Evolutionary conservation across 805 yeast genomes (phyloP), one percentile per base, ranked within the genome.

Genomic region (Saccharomyces eubayanus): DNA sequence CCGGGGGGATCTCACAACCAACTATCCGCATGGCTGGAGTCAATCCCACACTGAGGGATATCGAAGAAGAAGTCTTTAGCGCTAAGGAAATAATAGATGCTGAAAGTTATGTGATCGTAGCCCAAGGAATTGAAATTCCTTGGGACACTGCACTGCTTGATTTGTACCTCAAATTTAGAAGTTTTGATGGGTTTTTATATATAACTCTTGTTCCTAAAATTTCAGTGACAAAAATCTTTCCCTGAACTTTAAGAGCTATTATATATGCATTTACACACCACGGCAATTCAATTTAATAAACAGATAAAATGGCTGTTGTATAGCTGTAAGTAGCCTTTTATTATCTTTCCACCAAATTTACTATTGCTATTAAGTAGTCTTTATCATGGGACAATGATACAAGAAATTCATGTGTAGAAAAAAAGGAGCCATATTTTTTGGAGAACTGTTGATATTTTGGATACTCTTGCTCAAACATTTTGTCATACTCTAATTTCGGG

Each of bases 121-220:
- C 77, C 1, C 88, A 84, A 58, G 91, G 90, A 0, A 73, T 84
- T 3, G 63, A 65, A 1, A 56, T 84, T 0, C 81, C 84, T 0
- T 50, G 75, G 52, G 60, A 70, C 1, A 67, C 75, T 0, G 77
- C 81, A 0, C 51, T 85, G 4, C 64, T 63, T 9, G 81, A 77
- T 3, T 56, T 85, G 10, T 81, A 77, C 59, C 58, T 60, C 16
- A 68, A 73, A 31, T 71, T 80, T 51, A 67, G 74, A 57, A 81
- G 78, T 55, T 65, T 81, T 21, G 94, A 86, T 67, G 87, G 89
- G 14, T 85, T 83, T 62, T 63, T 87, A 49, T 89, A 87, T 58
- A 20, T 62, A 11, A 36, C 43, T 16, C 43, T 36, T 16, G n/a
- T 24, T 36, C 30, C 51, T 27, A 20, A 43, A 24, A n/a, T 20